Evolutionary conservation across 768 basidiomycete species (phyloP).

Genomic region (Neoboletus subvelutipes): DNA sequence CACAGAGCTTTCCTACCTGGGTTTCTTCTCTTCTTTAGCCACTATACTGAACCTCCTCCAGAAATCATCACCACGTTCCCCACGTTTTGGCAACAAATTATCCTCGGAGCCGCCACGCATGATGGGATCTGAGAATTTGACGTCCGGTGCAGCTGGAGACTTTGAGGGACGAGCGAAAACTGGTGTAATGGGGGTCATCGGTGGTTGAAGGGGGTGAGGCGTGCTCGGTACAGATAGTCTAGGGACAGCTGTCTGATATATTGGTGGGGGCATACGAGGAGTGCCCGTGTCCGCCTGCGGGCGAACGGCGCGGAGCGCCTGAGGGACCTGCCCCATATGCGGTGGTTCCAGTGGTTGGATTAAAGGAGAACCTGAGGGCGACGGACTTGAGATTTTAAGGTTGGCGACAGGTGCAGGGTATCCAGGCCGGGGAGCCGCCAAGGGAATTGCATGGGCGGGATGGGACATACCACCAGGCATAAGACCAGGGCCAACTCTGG

Average conservation of each 20-base stretch:
- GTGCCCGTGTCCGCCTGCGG: slow-evolving; percentile 16
- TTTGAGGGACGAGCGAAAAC: slow-evolving; percentile 66
- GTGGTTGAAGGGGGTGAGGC: slow-evolving; percentile 75
- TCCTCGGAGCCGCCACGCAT: slow-evolving; percentile 71
- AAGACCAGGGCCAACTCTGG: slow-evolving; percentile 51
- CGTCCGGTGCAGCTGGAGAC: slow-evolving; percentile 35
- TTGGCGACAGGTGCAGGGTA: slow-evolving; percentile 71
- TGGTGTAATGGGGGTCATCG: slow-evolving; percentile 76
- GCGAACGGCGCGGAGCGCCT: slow-evolving; percentile 21
- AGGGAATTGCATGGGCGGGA: slow-evolving; percentile 38
- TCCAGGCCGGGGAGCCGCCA: slow-evolving; percentile 72
- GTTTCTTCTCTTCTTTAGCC: slow-evolving; percentile 65
- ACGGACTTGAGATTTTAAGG: slow-evolving; percentile 55
- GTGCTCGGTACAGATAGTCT: slow-evolving; percentile 44
- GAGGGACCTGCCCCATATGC: slow-evolving; percentile 34
- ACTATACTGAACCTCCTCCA: slow-evolving; percentile 87
- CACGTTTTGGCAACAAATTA: slow-evolving; percentile 61
- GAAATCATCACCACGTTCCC: slow-evolving; percentile 79
- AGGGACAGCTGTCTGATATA: slow-evolving; percentile 31
- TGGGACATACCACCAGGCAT: slow-evolving; percentile 38
- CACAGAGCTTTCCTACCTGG: slow-evolving; percentile 34
- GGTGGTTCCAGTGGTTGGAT: slow-evolving; percentile 19
- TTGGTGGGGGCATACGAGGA: slow-evolving; percentile 32
- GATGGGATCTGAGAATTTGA: slow-evolving; percentile 56
- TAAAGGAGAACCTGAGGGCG: slow-evolving; percentile 38